A percentile compares a stretch with the other conserved stretches of the same genome.
Evolutionary conservation across 805 yeast species (phyloP).

Genomic region (Starmerella bacillaris): DNA sequence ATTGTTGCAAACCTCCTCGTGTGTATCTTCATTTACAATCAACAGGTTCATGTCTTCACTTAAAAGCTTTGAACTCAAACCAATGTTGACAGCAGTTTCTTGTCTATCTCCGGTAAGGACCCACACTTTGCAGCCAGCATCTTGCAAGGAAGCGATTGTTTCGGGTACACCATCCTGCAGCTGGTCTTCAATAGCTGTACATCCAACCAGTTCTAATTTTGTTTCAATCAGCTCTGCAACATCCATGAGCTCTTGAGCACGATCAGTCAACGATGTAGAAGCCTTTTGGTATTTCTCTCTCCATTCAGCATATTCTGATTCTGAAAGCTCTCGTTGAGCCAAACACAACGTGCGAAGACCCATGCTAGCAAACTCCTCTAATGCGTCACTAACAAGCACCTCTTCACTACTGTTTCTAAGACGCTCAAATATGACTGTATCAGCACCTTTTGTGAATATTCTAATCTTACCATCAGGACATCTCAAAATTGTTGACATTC

Average conservation of each 20-base stretch:
- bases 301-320: slow-evolving; percentile 65
- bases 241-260: slow-evolving; percentile 61
- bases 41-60: slow-evolving; percentile 92
- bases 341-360: slow-evolving; percentile 90
- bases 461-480: slow-evolving; percentile 87
- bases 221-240: slow-evolving; percentile 80
- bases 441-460: slow-evolving; percentile 92
- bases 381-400: slow-evolving; percentile 69
- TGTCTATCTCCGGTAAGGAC: slow-evolving; percentile 96
- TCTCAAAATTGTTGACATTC: slow-evolving; percentile 90
- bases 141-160: slow-evolving; percentile 83
- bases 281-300: slow-evolving; percentile 50
- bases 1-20: slow-evolving; percentile 59
- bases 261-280: slow-evolving; percentile 57
- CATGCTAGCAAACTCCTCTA: slow-evolving; percentile 92
- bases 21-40: slow-evolving; percentile 70
- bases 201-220: slow-evolving; percentile 68
- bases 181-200: slow-evolving; percentile 96
- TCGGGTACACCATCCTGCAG: slow-evolving; percentile 98
- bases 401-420: slow-evolving; percentile 29
- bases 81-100: slow-evolving; percentile 95
- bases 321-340: slow-evolving; percentile 65
- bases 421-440: slow-evolving; percentile 83
- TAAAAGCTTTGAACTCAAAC: slow-evolving; percentile 87
- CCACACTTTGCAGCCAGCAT: slow-evolving; percentile 96